phyloP scores from a whole-genome alignment of 208 protist species.

The Porcisia hertigi region DNA sequence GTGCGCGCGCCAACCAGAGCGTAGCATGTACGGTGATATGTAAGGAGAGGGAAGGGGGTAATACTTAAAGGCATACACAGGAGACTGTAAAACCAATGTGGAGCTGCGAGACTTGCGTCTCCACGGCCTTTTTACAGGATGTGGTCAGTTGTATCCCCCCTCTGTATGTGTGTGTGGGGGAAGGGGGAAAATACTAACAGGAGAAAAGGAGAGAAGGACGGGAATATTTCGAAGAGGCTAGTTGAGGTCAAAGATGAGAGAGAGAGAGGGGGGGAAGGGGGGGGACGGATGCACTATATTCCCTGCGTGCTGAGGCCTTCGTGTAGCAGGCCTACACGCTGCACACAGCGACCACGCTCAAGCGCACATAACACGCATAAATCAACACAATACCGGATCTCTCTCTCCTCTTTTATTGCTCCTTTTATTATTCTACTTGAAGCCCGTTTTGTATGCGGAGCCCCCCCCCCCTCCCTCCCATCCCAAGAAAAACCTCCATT shows the following conservation, averaged over 20 bases:
- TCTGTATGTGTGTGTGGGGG: too few relatives aligned
- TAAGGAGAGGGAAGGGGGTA: not conserved
- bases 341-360: not conserved
- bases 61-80: not conserved
- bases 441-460: not conserved
- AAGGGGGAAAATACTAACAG: not conserved
- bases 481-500: not conserved
- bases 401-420: not conserved
- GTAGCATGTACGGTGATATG: slow-evolving; percentile 16
- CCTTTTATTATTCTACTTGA: not conserved
- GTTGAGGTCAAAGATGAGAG: not conserved
- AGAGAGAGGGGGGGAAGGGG: not conserved
- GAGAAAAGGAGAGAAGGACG: not conserved
- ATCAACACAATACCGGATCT: not conserved
- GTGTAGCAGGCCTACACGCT: not conserved
- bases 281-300: not conserved
- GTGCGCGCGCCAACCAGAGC: slow-evolving; percentile 1
- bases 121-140: not conserved
- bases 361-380: not conserved
- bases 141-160: not conserved
- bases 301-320: not conserved
- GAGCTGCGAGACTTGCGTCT: not conserved
- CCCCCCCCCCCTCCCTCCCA: not conserved
- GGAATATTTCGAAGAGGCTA: not conserved
- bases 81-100: not conserved